A percentile compares a stretch with the other conserved stretches of the same genome.
Evolutionary conservation across 805 yeast species (phyloP).

Genomic region (Teunomyces atbi): DNA sequence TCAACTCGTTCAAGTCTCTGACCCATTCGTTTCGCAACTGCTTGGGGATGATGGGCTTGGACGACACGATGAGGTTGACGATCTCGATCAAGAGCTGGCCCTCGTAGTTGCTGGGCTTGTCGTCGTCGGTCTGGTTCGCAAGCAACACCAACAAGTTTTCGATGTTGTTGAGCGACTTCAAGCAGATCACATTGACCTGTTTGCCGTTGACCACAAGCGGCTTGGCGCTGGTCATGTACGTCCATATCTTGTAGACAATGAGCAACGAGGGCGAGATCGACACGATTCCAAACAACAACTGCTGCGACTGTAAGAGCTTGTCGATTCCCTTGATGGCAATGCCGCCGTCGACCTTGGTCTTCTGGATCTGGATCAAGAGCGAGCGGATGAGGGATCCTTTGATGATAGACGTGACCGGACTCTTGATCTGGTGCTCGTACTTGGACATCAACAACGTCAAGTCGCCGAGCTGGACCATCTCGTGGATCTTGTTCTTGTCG

Average conservation of each 20-base stretch:
- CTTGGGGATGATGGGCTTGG: slow-evolving; percentile 50
- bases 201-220: slow-evolving; percentile 32
- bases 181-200: slow-evolving; percentile 34
- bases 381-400: slow-evolving; percentile 74
- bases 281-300: slow-evolving; percentile 87
- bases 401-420: slow-evolving; percentile 63
- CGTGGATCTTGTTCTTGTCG: slow-evolving; percentile 33
- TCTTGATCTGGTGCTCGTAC: slow-evolving; percentile 72
- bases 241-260: slow-evolving; percentile 48
- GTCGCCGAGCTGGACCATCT: slow-evolving; percentile 68
- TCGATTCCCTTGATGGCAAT: slow-evolving; percentile 90
- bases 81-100: slow-evolving; percentile 71
- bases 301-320: slow-evolving; percentile 83
- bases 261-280: slow-evolving; percentile 82
- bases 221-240: slow-evolving; percentile 33
- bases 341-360: slow-evolving; percentile 93
- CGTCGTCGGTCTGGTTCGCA: slow-evolving; percentile 9
- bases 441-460: slow-evolving; percentile 73
- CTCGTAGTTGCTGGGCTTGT: slow-evolving; percentile 26
- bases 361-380: slow-evolving; percentile 87
- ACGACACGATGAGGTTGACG: slow-evolving; percentile 51
- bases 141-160: slow-evolving; percentile 47
- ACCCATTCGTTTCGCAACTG: slow-evolving; percentile 53
- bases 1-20: slow-evolving; percentile 61
- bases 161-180: slow-evolving; percentile 52